These are phyloP conservation scores for Echeveria elegans DNA, from an alignment of 164 flowering plant genomes.

Conservation along the genomic window DNA sequence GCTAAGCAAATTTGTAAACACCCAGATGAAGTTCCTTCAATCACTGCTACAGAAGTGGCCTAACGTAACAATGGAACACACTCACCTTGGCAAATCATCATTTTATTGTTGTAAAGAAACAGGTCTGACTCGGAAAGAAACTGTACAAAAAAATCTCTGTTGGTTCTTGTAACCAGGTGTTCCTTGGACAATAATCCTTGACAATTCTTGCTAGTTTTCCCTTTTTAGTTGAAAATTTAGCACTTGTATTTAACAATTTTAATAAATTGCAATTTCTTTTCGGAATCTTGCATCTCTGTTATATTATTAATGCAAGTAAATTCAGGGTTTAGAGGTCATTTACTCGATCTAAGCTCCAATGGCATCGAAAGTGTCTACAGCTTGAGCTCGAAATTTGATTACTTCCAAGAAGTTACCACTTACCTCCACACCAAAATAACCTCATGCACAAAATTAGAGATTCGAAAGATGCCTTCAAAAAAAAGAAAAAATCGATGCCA, in stretches of 20 bases:
- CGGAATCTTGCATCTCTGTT: too few species aligned
- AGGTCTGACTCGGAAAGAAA: neutral
- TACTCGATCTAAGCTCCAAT: too few species aligned
- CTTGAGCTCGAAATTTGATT: too few species aligned
- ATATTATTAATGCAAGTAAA: too few species aligned
- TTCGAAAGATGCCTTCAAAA: too few species aligned
- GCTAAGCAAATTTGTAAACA: slow-evolving; percentile 59
- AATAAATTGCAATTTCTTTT: neutral
- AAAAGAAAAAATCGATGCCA: too few species aligned
- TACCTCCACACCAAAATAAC: too few species aligned
- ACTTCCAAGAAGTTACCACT: too few species aligned
- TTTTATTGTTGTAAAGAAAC: slow-evolving; percentile 1
- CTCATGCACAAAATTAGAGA: too few species aligned
- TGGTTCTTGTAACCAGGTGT: neutral
- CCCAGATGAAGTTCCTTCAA: slow-evolving; percentile 16
- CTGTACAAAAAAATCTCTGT: slow-evolving; percentile 5
- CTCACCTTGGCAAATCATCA: neutral
- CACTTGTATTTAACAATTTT: neutral
- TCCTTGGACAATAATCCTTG: neutral
- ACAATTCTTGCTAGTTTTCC: neutral
- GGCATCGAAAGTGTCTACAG: too few species aligned
- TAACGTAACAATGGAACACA: neutral
- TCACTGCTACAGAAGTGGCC: neutral
- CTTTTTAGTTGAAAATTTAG: neutral
- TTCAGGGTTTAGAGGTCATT: too few species aligned